These are phyloP conservation scores for Dianthus caryophyllus DNA, from an alignment of 148 eudicot species.

Conservation along the genomic window DNA sequence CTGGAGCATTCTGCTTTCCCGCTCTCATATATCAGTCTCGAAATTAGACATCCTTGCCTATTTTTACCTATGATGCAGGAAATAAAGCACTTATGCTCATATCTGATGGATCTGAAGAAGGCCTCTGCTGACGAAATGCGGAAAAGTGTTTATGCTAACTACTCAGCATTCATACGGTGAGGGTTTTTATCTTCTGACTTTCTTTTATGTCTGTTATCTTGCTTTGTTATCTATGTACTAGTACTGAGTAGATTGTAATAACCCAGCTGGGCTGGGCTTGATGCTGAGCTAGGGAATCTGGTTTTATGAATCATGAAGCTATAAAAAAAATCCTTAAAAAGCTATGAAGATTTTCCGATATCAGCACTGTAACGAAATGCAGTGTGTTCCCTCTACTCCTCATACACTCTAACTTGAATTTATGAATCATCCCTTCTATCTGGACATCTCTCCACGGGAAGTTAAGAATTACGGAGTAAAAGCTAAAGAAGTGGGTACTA, in stretches of 20 bases:
- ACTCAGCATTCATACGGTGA: slow-evolving; percentile 92
- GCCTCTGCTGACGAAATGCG: slow-evolving; percentile 99
- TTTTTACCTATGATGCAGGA: slow-evolving; percentile 44
- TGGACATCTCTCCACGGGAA: not conserved
- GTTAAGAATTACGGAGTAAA: not conserved
- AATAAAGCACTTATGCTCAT: slow-evolving; percentile 77
- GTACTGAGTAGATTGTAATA: not conserved
- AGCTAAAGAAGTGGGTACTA: not conserved
- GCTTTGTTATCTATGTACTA: not conserved
- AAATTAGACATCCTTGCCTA: not conserved
- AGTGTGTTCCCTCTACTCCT: not conserved
- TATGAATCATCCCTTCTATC: not conserved
- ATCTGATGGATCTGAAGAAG: slow-evolving; percentile 84
- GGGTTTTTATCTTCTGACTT: slow-evolving; percentile 16
- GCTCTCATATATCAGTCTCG: not conserved
- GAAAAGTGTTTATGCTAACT: slow-evolving; percentile 92
- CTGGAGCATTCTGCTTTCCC: not conserved
- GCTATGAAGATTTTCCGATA: too few species aligned
- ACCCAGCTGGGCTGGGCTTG: not conserved
- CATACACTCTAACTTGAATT: not conserved
- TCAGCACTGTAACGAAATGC: not conserved
- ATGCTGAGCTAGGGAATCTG: not conserved
- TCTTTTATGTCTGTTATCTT: not conserved
- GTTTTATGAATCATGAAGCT: too few species aligned
- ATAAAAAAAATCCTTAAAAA: not conserved